Evolutionary conservation across 495 filamentous ascomycete species (phyloP).

Genomic region (Achaetomiella virescens): DNA sequence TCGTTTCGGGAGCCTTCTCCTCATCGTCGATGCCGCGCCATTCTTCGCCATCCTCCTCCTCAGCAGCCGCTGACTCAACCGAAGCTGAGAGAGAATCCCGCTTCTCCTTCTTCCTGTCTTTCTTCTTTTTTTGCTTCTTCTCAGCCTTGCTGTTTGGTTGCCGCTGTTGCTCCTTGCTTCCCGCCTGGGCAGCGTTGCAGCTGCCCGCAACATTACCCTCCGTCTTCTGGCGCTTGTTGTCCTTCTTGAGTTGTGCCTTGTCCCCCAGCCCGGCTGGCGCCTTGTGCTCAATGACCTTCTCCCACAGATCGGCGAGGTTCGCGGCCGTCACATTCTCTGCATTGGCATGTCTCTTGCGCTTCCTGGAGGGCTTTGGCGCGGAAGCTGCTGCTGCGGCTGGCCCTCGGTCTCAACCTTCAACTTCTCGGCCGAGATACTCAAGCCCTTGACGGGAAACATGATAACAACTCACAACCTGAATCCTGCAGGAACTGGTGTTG

Average conservation of each 20-base stretch:
- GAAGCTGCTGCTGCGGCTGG: conserved; percentile 25
- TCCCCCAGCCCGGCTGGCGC: conserved; percentile 45
- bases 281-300: conserved; percentile 70
- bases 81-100: conserved; percentile 3
- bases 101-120: conserved; percentile 42
- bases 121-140: conserved; percentile 30
- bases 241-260: conserved; percentile 7
- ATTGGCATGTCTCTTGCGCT: conserved; percentile 53
- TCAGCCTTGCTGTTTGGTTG: conserved; percentile 16
- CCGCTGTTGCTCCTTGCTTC: background rate
- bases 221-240: conserved; percentile 20
- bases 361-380: conserved; percentile 36
- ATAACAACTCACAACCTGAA: background rate
- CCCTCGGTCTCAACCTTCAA: conserved; percentile 61
- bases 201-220: background rate
- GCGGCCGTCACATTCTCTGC: conserved; percentile 53
- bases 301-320: conserved; percentile 73
- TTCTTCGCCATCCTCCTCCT: conserved; percentile 12
- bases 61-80: background rate
- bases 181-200: background rate
- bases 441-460: conserved; percentile 94
- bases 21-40: conserved; percentile 22
- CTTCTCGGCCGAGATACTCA: conserved; percentile 65
- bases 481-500: conserved; percentile 1
- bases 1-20: conserved; percentile 6